Evolutionary conservation across 164 flowering plant species (phyloP).

Genomic region (Magnolia officinalis): DNA sequence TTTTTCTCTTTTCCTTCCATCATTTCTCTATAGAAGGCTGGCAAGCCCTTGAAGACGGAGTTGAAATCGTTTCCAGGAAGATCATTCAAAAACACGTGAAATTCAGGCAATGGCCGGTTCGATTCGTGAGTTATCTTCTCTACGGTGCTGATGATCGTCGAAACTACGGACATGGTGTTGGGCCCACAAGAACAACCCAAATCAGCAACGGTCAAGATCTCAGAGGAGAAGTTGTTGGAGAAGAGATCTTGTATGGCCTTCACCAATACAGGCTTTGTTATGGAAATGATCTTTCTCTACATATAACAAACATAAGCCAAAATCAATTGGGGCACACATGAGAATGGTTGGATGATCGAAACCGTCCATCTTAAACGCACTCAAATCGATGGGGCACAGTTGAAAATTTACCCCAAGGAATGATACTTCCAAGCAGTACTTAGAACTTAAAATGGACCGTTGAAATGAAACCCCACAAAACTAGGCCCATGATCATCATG

Average conservation of each 20-base stretch:
- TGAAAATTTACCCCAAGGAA: no score
- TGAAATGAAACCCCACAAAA: no score
- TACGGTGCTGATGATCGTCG: constrained; percentile 42
- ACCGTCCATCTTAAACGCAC: no score
- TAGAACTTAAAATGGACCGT: no score
- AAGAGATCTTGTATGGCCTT: constrained; percentile 47
- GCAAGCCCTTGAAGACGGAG: constrained; percentile 59
- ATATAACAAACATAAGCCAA: background rate
- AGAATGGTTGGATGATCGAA: no score
- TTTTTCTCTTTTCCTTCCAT: constrained; percentile 12
- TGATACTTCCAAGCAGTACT: no score
- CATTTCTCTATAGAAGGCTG: constrained; percentile 48
- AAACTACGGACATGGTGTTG: constrained; percentile 54
- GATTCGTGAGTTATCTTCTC: constrained; percentile 22
- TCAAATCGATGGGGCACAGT: no score
- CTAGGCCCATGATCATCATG: no score
- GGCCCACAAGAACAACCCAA: constrained; percentile 88
- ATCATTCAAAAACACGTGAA: constrained; percentile 65
- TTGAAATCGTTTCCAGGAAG: constrained; percentile 89
- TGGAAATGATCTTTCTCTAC: constrained; percentile 64
- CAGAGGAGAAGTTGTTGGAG: constrained; percentile 21
- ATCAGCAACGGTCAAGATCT: constrained; percentile 64
- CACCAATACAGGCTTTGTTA: constrained; percentile 52
- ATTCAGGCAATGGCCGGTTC: constrained; percentile 35
- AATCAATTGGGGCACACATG: background rate